Base-by-base conservation (phyloP, 768 basidiomycete genomes). In the Sporobolomyces roseus region DNA sequence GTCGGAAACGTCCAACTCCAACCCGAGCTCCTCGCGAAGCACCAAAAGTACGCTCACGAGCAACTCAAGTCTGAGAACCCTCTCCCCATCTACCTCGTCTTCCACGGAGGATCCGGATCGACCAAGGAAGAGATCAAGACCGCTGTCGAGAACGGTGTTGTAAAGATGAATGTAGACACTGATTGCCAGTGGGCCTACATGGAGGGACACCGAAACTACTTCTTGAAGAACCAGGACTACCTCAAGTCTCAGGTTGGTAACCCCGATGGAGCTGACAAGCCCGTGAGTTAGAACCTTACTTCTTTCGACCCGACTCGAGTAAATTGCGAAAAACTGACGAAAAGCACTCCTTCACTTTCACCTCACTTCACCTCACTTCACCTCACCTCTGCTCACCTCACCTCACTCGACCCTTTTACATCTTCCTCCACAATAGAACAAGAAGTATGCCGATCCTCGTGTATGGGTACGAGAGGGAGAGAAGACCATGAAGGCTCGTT, bases 101-200 rank as follows among this genome's bases (percentile, higher is more conserved):
- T 98, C 92, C 96, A 99, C 82, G 96, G 96, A 80, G 96, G 96
- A 72, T 98, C 96, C 61, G 96, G 96, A 51, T 98, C 96, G 36
- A 87, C 89, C 74, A 91, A 91, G 81, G 88, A 93, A 53, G 96
- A 99, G 81, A 99, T 98, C 81, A 83, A 82, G 75, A 91, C 87
- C 53, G 94, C 93, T 65, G 96, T 98, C 73, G 77, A 81, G 60
- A 84, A 93, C 79, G 94, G 94, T 77, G 94, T 96, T 48, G 87
- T 98, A 78, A 99, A 99, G 84, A 98, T 98, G 93, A 97, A 98
- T 82, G 91, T 60, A 23, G 59, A 61, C 51, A 73, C 70, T 80
- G 90, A 93, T 80, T 90, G 88, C 21, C 91, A 93, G 78, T 93
- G 87, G 78, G 93, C 94, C 16, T 97, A 97, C 81, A 85, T 94